Evolutionary conservation across 106 monocot species (phyloP).

Genomic region (Dendrobium officinale): DNA sequence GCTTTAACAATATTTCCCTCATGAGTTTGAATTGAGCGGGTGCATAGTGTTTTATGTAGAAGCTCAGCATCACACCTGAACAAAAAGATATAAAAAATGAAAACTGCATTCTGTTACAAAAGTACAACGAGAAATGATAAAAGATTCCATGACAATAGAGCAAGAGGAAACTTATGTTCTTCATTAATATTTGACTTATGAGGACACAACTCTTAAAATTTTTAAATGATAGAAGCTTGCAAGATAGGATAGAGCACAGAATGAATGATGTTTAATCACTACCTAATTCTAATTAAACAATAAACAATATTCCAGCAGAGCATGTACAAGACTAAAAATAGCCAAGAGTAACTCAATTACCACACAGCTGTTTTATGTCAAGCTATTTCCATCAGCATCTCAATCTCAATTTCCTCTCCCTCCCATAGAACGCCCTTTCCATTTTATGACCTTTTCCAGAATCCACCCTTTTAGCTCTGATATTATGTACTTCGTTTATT

Average conservation of each 20-base stretch:
- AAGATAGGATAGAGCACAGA: not conserved
- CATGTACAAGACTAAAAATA: not conserved
- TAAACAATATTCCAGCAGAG: not conserved
- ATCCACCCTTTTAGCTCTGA: not conserved
- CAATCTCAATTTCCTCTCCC: not conserved
- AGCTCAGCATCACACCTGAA: conserved; percentile 52
- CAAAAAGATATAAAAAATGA: conserved; percentile 3
- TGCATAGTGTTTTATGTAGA: conserved; percentile 51
- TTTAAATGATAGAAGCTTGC: not conserved
- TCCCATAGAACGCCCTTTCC: not conserved
- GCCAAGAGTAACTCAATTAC: not conserved
- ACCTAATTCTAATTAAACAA: not conserved
- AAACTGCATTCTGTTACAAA: not conserved
- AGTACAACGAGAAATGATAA: not conserved
- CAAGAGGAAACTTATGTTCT: not conserved
- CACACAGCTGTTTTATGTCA: not conserved
- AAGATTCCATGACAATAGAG: not conserved
- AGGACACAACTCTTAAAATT: not conserved
- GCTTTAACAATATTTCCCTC: conserved; percentile 75
- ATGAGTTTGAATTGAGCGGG: conserved; percentile 67
- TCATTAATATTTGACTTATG: not conserved
- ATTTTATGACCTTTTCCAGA: not conserved
- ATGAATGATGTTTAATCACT: not conserved
- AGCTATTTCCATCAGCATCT: not conserved
- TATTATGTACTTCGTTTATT: not conserved